Evolutionary conservation across 2,329 filamentous ascomycete genomes (phyloP), one percentile per base, ranked within the genome.

Genomic region (Neoascochyta sp.): DNA sequence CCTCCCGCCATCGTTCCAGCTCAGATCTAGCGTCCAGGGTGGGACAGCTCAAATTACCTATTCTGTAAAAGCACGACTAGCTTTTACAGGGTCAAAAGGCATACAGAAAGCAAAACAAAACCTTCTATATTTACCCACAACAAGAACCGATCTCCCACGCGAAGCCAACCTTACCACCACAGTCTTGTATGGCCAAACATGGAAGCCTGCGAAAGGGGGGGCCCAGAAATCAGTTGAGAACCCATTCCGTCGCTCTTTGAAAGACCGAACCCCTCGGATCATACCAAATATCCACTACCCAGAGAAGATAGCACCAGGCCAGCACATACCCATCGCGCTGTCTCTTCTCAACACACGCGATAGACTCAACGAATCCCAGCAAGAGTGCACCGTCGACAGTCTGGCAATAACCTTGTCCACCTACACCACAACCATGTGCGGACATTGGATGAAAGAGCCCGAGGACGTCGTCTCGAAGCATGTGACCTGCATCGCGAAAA

Each of bases 1-100:
- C 20, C 42, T 63, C 15, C 59, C 59, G 5, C 59, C 59, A 7
- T 54, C 54, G 3, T 60, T 62, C 19, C 43, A 52, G 10, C 33
- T 50, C 8, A 43, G 45, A 11, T 57, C 54, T 14, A 48, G 47
- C 29, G 21, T 27, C 2, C 50, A 48, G 8, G 49, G 50, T 5
- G 58, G 57, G 1, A 34, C 52, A 13, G 57, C 54, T 3, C 45
- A 44, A 6, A 47, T 63, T 15, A 49, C 48, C 8, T 63, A 63
- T 25, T 50, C 42, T 15, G 18, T 63, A 8, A 45, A 57, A 22
- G 59, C 54, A 12, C 45, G 42, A 22, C 36, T 62, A 4, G 25
- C 35, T 8, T 29, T 45, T 9, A 27, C 32, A 9, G 44, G 43
- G 7, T 36, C 39, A 3, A 45, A 34, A 30, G 38, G 30, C 2